These are phyloP conservation scores for Russula lepida DNA, from an alignment of 768 basidiomycete genomes.

Conservation along the genomic window DNA sequence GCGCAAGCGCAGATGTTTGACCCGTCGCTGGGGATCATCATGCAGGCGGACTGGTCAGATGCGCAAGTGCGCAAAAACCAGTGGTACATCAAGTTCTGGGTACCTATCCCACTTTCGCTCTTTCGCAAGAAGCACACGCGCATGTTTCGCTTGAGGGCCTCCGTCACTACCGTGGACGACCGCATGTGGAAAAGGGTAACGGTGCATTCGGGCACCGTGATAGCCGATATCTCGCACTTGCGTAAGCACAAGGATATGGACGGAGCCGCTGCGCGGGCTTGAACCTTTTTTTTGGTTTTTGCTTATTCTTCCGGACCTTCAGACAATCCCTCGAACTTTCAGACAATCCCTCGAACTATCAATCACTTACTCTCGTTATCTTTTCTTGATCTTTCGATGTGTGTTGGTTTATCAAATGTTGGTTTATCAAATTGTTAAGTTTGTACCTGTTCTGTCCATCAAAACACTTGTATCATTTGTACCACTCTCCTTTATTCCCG, in stretches of 20 bases:
- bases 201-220: conserved; percentile 13
- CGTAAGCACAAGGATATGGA: conserved; percentile 20
- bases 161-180: conserved; percentile 15
- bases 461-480: background rate
- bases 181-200: conserved; percentile 17
- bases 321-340: background rate
- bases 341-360: too few relatives aligned
- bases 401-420: background rate
- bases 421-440: background rate
- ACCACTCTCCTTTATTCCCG: background rate
- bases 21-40: conserved; percentile 16
- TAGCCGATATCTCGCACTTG: conserved; percentile 21
- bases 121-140: conserved; percentile 20
- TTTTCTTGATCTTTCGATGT: background rate
- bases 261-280: conserved; percentile 8
- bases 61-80: conserved; percentile 11
- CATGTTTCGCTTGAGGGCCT: conserved; percentile 19
- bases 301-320: background rate
- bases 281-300: background rate
- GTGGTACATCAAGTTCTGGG: conserved; percentile 22
- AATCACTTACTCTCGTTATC: background rate
- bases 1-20: background rate
- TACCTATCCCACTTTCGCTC: conserved; percentile 20
- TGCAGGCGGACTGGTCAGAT: conserved; percentile 18
- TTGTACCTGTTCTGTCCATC: background rate